These are phyloP conservation scores for Hanseniaspora clermontiae DNA, from an alignment of 805 yeast species.

Conservation along the genomic window DNA sequence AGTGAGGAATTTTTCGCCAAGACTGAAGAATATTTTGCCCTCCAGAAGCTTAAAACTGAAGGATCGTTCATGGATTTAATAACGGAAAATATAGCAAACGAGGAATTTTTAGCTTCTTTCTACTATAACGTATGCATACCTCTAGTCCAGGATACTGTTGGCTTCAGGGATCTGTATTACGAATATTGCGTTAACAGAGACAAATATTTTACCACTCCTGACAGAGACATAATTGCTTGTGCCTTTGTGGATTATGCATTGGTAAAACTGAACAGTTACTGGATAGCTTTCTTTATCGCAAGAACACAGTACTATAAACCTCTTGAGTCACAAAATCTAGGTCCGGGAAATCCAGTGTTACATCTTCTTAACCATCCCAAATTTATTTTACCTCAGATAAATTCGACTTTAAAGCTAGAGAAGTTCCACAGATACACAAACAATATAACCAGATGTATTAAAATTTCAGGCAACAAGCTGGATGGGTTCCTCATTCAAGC, in stretches of 20 bases:
- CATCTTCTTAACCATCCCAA: not conserved
- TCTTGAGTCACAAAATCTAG: not conserved
- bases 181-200: constrained; percentile 12
- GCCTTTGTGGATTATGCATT: constrained; percentile 1
- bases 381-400: not conserved
- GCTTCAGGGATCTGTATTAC: constrained; percentile 7
- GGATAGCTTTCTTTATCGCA: constrained; percentile 11
- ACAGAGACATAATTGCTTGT: not conserved
- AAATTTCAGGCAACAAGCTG: not conserved
- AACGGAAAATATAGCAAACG: constrained; percentile 1
- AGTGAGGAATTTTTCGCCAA: not conserved
- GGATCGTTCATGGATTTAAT: not conserved
- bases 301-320: constrained; percentile 11
- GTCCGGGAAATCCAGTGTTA: not conserved
- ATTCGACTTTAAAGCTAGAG: not conserved
- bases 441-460: not conserved
- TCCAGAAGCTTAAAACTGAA: not conserved
- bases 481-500: not conserved
- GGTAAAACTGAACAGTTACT: not conserved
- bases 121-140: constrained; percentile 4
- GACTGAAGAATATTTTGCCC: not conserved
- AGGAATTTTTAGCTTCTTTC: constrained; percentile 6
- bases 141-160: not conserved
- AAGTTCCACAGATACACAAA: constrained; percentile 9
- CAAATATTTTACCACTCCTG: not conserved